These are phyloP conservation scores for Bjerkandera adusta DNA, from an alignment of 1,284 basidiomycete species.

Conservation along the genomic window DNA sequence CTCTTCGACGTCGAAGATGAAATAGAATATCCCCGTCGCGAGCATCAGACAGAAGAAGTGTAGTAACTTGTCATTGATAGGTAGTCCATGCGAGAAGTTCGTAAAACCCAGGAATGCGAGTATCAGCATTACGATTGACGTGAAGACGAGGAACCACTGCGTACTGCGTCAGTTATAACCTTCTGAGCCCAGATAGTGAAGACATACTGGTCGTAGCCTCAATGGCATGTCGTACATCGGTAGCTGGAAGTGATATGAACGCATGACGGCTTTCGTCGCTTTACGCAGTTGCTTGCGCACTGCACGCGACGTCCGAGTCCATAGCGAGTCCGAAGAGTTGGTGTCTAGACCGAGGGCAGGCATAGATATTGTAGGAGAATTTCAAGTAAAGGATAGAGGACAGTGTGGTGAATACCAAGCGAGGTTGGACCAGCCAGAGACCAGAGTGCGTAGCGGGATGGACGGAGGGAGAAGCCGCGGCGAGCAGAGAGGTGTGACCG, in stretches of 20 bases:
- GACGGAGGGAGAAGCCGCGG: too few species aligned
- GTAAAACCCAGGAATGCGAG: constrained; percentile 76
- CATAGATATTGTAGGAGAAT: not conserved
- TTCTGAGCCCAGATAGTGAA: constrained; percentile 8
- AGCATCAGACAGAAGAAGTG: constrained; percentile 81
- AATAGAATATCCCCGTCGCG: constrained; percentile 83
- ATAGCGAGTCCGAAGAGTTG: constrained; percentile 20
- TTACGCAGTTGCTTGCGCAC: constrained; percentile 33
- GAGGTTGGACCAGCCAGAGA: too few species aligned
- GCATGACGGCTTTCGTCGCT: constrained; percentile 50
- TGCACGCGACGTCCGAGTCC: constrained; percentile 23
- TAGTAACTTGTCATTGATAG: constrained; percentile 80
- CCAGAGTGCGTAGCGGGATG: too few species aligned
- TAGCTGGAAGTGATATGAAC: constrained; percentile 50
- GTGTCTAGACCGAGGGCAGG: not conserved
- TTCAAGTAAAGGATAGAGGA: not conserved
- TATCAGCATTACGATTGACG: constrained; percentile 58
- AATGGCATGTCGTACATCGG: constrained; percentile 70
- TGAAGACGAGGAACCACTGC: constrained; percentile 76
- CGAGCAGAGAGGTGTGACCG: too few species aligned
- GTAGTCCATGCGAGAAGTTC: constrained; percentile 59
- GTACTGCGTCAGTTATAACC: constrained; percentile 11
- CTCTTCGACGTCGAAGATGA: constrained; percentile 87
- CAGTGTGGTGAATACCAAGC: too few species aligned
- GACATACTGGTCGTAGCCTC: constrained; percentile 66